Evolutionary conservation across 1,284 basidiomycete species (phyloP).

Genomic region (Papiliotrema fonsecae): DNA sequence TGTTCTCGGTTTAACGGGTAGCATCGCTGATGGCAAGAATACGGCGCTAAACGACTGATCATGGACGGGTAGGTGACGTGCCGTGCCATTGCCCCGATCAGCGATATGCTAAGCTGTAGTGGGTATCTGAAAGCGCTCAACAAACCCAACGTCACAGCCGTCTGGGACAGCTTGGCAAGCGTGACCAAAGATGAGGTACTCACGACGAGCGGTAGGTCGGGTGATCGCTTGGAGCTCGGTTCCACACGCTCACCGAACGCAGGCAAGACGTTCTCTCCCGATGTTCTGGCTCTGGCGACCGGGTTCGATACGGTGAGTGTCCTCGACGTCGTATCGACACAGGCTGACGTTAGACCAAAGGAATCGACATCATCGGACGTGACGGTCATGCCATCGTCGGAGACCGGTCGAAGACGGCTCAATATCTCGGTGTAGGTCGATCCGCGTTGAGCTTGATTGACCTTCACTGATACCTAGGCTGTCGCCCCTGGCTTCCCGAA

Average conservation of each 20-base stretch:
- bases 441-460: not conserved
- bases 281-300: constrained; percentile 21
- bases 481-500: constrained; percentile 25
- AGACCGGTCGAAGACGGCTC: not conserved
- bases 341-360: not conserved
- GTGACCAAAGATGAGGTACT: not conserved
- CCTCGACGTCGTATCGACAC: not conserved
- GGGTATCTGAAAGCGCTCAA: constrained; percentile 22
- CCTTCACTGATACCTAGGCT: not conserved
- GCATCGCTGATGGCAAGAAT: constrained; percentile 9
- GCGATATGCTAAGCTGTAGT: constrained; percentile 1
- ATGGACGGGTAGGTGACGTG: constrained; percentile 22
- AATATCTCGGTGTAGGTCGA: constrained; percentile 7
- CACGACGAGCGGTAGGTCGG: not conserved
- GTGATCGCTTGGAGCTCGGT: not conserved
- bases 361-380: constrained; percentile 1
- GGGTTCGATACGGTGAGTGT: constrained; percentile 21
- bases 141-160: constrained; percentile 17
- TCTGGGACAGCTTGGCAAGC: constrained; percentile 8
- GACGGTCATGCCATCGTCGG: not conserved
- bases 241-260: not conserved
- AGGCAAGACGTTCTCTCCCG: constrained; percentile 13
- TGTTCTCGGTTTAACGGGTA: not conserved
- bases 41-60: constrained; percentile 25
- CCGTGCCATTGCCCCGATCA: not conserved